Percentiles rank a stretch among this genome's conserved stretches.
These are phyloP conservation scores for Teratosphaeria zuluensis DNA, from an alignment of 2,329 filamentous ascomycete species.

Conservation along the genomic window DNA sequence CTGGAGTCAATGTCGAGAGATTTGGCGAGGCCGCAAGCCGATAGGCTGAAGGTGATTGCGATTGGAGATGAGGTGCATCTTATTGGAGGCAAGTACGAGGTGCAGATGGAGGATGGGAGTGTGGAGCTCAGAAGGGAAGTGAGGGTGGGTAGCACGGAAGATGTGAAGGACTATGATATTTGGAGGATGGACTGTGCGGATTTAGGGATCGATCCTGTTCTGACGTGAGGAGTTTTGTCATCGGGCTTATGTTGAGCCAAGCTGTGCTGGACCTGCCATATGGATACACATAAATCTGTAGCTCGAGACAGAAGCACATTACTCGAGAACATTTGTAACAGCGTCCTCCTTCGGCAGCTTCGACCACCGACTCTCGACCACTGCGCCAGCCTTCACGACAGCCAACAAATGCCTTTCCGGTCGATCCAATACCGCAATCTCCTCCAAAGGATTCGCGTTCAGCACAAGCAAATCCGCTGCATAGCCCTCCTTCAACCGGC, in stretches of 20 bases:
- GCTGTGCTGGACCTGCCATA: too few species aligned
- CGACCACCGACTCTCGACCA: slow-evolving; percentile 30
- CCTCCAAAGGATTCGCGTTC: slow-evolving; percentile 45
- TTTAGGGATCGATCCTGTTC: slow-evolving; percentile 14
- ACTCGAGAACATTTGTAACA: not conserved
- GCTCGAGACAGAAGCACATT: not conserved
- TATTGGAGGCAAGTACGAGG: slow-evolving; percentile 18
- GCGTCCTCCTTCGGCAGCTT: slow-evolving; percentile 14
- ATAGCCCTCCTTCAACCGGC: slow-evolving; percentile 42
- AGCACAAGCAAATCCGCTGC: slow-evolving; percentile 46
- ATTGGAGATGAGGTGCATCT: slow-evolving; percentile 31
- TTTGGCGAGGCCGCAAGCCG: slow-evolving; percentile 5
- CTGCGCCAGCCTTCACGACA: slow-evolving; percentile 47
- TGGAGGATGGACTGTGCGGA: slow-evolving; percentile 34
- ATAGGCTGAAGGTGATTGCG: slow-evolving; percentile 29
- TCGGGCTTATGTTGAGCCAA: not conserved
- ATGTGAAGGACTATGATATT: slow-evolving; percentile 34
- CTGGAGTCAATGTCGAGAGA: slow-evolving; percentile 22
- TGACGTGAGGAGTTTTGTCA: not conserved
- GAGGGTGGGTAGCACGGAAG: slow-evolving; percentile 23
- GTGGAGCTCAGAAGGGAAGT: slow-evolving; percentile 20
- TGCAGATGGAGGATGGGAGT: slow-evolving; percentile 14
- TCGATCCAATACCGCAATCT: slow-evolving; percentile 42
- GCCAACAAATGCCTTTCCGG: slow-evolving; percentile 40
- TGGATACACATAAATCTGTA: not conserved